phyloP scores from a whole-genome alignment of 2,329 filamentous ascomycete genomes.

The Penicillium sp. region DNA sequence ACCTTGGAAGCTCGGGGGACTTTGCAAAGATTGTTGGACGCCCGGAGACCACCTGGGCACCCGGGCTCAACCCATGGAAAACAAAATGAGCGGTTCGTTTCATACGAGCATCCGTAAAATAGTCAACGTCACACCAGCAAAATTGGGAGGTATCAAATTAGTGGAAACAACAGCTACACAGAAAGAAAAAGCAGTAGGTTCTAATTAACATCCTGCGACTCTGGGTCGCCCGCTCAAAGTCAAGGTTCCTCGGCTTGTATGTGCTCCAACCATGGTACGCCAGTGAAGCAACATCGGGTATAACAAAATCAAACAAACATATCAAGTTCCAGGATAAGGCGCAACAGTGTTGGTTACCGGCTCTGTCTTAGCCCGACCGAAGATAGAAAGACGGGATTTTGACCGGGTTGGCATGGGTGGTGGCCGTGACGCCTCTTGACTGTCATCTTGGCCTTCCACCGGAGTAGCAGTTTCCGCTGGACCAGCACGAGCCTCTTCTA shows the following conservation, averaged over 20 bases:
- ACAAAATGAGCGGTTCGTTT: no score
- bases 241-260: background rate
- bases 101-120: no score
- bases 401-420: conserved; percentile 28
- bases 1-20: no score
- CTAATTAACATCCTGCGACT: background rate
- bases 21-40: no score
- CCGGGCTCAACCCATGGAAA: no score
- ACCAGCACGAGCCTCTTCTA: conserved; percentile 35
- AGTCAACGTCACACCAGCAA: no score
- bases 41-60: no score
- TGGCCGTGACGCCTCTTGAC: conserved; percentile 8
- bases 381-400: conserved; percentile 34
- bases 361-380: conserved; percentile 26
- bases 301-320: background rate
- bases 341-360: conserved; percentile 25
- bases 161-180: no score
- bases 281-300: background rate
- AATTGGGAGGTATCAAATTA: no score
- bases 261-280: background rate
- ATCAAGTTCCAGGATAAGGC: conserved; percentile 41
- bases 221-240: background rate
- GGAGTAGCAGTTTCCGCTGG: conserved; percentile 19
- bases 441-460: conserved; percentile 10
- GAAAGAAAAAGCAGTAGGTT: background rate